These are phyloP conservation scores for Blastobotrys proliferans DNA, from an alignment of 1,139 yeast genomes.

Conservation along the genomic window DNA sequence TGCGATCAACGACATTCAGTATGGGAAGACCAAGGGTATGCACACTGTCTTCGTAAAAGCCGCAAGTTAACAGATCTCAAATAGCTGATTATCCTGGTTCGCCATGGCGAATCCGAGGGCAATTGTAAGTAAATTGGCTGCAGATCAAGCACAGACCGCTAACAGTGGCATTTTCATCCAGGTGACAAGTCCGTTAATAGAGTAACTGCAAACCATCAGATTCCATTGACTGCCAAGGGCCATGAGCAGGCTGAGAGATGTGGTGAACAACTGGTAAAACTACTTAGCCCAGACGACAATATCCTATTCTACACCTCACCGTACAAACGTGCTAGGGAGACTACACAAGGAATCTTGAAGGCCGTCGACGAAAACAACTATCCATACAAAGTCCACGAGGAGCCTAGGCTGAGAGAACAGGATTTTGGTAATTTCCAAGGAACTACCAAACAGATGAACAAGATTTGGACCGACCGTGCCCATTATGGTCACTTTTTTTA, in stretches of 20 bases:
- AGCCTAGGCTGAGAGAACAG: slow-evolving; percentile 87
- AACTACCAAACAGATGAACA: slow-evolving; percentile 69
- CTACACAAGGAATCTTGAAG: slow-evolving; percentile 62
- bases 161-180: slow-evolving; percentile 7
- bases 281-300: slow-evolving; percentile 50
- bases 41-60: slow-evolving; percentile 15
- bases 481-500: slow-evolving; percentile 90
- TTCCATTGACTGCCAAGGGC: slow-evolving; percentile 66
- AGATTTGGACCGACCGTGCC: slow-evolving; percentile 76
- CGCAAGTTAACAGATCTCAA: not conserved
- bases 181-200: slow-evolving; percentile 73
- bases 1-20: not conserved
- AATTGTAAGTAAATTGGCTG: slow-evolving; percentile 41
- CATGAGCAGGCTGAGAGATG: slow-evolving; percentile 58
- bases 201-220: slow-evolving; percentile 71
- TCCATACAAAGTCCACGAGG: slow-evolving; percentile 61
- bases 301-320: slow-evolving; percentile 78
- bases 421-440: slow-evolving; percentile 89
- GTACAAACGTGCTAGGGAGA: slow-evolving; percentile 73
- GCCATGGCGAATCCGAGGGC: slow-evolving; percentile 92
- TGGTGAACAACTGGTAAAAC: slow-evolving; percentile 53
- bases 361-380: slow-evolving; percentile 48
- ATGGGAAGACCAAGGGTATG: slow-evolving; percentile 63
- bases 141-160: not conserved
- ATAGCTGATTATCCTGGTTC: slow-evolving; percentile 67